phyloP scores from a whole-genome alignment of 225 moss, liverwort and hornwort species.

The Polytrichum formosum region DNA sequence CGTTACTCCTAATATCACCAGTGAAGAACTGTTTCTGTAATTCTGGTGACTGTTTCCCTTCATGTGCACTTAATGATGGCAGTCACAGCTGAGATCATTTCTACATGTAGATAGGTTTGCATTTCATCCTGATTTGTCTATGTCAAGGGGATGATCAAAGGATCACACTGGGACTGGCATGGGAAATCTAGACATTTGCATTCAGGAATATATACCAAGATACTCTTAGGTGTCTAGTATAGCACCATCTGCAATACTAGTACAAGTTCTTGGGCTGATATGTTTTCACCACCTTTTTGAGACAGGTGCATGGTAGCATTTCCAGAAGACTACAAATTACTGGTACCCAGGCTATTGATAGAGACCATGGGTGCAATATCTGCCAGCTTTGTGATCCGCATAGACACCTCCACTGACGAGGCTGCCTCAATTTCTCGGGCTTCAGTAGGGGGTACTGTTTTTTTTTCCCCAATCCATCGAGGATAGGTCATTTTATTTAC shows the following conservation, averaged over 20 bases:
- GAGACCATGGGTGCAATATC: constrained; percentile 96
- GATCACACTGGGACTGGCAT: too few species aligned
- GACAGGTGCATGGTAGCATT: constrained; percentile 91
- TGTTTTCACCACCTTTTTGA: constrained; percentile 4
- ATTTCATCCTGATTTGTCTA: too few species aligned
- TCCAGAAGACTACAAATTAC: constrained; percentile 83
- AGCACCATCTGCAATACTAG: too few species aligned
- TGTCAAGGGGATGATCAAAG: too few species aligned
- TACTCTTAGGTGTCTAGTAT: too few species aligned
- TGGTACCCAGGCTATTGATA: constrained; percentile 81
- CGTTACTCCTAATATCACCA: neutral
- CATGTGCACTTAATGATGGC: too few species aligned
- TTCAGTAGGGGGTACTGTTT: constrained; percentile 44
- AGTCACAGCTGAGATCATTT: too few species aligned
- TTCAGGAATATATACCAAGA: too few species aligned
- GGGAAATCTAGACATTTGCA: too few species aligned
- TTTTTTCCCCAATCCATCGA: neutral
- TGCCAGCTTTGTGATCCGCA: constrained; percentile 76
- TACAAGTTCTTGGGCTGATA: too few species aligned
- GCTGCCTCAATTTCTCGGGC: constrained; percentile 45
- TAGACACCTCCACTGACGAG: constrained; percentile 81
- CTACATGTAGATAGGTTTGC: too few species aligned
- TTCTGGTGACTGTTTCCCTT: too few species aligned
- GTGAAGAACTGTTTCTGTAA: neutral
- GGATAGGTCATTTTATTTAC: neutral